These are phyloP conservation scores for Luffa aegyptiaca DNA, from an alignment of 306 rosid genomes.

Conservation along the genomic window DNA sequence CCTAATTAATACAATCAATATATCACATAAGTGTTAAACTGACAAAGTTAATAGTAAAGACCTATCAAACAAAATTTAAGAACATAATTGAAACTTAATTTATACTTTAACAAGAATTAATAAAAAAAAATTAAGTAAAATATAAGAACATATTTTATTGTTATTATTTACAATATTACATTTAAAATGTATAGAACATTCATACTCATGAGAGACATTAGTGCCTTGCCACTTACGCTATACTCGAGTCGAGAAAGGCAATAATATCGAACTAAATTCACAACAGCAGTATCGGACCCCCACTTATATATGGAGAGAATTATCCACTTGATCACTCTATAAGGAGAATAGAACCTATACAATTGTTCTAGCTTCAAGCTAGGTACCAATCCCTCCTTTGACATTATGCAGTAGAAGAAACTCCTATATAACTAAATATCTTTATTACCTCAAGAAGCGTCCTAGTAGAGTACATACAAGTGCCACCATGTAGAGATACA, in stretches of 20 bases:
- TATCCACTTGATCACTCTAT: background rate
- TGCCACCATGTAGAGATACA: constrained; percentile 73
- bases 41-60: no score
- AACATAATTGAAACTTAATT: no score
- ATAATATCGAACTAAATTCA: background rate
- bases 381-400: background rate
- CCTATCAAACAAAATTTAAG: no score
- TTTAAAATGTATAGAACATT: no score
- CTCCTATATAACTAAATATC: background rate
- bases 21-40: no score
- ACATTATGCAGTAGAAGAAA: background rate
- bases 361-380: background rate
- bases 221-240: background rate
- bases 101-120: no score
- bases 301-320: background rate
- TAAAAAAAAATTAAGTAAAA: no score
- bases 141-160: no score
- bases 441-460: constrained; percentile 39
- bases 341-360: background rate
- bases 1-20: no score
- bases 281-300: background rate
- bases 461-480: constrained; percentile 51
- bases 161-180: no score
- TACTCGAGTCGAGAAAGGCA: background rate
- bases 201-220: background rate